Base-by-base conservation (phyloP, 106 monocot genomes). In the Dendrobium catenatum region DNA sequence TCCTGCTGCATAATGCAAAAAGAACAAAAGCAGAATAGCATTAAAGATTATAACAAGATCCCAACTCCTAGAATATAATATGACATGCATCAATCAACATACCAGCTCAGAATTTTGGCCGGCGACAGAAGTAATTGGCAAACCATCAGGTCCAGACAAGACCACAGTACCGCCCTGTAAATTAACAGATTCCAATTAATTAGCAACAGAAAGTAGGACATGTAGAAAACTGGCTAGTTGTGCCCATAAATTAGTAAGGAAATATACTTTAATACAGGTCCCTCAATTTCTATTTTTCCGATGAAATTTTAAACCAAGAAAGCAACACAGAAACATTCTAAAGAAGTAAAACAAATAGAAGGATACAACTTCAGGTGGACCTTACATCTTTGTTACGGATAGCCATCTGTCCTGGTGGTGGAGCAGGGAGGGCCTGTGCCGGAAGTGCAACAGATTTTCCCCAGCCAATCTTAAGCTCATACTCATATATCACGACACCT, bases 391-490 rank as follows among this genome's bases (percentile, higher is more conserved):
- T 93, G 86, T 92, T 99, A 81, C 99, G 90, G 48, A 99, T 95
- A 31, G 99, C 99, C 99, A 99, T 99, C 27, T 99, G 99, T 41
- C 99, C 99, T 19, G 99, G 99, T 66, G 99, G 99, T 22, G 99
- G 99, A 78, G 99, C 99, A 82, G 99, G 95, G n/a, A 99, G 85
- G 41, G 99, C 99, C 87, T 99, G 99, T 42, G 99, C 66, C 15
- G 99, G 99, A 85, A 99, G 91, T 83, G 95, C 83, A 48, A 99
- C 99, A 83, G 99, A 99, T 77, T 99, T 99, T 42, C 99, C 99
- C 99, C 99, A 99, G 16, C 99, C 99, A 84, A 99, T 90, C 85
- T 99, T 99, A 88, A 99, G 85, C 79, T 99, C 99, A 88, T 99
- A 95, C 48, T 95, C 99, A 88, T 89, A 99, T 31, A 99, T 88